A percentile compares a stretch with the other conserved stretches of the same genome.
phyloP scores from a whole-genome alignment of 305 asterid species.

The Lippia alba region DNA sequence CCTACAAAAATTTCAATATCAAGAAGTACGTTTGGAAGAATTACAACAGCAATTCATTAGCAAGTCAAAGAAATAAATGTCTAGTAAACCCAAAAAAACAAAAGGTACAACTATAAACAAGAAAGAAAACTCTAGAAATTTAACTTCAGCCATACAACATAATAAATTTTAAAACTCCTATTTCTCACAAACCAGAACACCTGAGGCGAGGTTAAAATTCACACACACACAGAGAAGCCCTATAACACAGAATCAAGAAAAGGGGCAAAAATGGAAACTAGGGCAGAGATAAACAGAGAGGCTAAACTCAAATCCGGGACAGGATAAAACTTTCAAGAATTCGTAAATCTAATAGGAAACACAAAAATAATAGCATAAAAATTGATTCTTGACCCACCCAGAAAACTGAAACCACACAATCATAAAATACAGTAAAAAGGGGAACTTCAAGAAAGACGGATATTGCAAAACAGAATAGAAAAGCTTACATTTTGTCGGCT shows the following conservation, averaged over 20 bases:
- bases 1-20: neutral
- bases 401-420: neutral
- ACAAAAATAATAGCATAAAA: constrained; percentile 29
- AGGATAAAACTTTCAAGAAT: constrained; percentile 9
- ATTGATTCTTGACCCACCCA: neutral
- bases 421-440: neutral
- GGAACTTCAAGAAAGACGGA: constrained; percentile 8
- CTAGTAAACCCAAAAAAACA: constrained; percentile 20
- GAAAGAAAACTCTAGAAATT: constrained; percentile 20
- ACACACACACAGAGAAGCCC: constrained; percentile 24
- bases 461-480: constrained; percentile 2
- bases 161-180: constrained; percentile 4
- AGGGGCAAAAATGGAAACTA: neutral
- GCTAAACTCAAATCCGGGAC: constrained; percentile 5
- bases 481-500: constrained; percentile 95
- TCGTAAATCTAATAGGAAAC: constrained; percentile 11
- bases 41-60: too few relatives aligned
- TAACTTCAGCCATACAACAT: constrained; percentile 9
- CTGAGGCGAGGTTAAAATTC: neutral
- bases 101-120: constrained; percentile 12
- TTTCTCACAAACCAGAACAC: constrained; percentile 19
- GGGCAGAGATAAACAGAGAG: constrained; percentile 4
- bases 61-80: neutral
- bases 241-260: neutral
- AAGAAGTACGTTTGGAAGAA: neutral